Conservation (phyloP, 768 basidiomycete genomes). For the Trametes maxima region DNA sequence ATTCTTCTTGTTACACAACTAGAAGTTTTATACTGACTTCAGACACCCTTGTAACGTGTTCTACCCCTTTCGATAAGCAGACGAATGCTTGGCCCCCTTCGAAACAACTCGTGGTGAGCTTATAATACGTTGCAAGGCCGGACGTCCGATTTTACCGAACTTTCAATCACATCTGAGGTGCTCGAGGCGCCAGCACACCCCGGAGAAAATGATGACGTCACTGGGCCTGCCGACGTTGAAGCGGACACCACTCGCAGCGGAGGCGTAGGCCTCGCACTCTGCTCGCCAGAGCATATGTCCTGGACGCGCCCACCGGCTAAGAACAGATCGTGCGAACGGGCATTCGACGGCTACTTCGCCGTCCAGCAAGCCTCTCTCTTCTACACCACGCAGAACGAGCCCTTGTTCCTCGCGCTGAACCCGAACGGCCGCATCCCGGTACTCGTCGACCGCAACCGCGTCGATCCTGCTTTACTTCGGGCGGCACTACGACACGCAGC, state of each 20-base stretch:
- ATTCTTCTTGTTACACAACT: too few relatives aligned
- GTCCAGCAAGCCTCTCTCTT: slow-evolving; percentile 24
- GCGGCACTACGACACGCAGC: slow-evolving; percentile 75
- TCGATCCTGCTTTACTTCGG: slow-evolving; percentile 75
- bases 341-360: slow-evolving; percentile 19
- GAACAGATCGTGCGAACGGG: not conserved
- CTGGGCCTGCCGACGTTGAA: not conserved
- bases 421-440: slow-evolving; percentile 77
- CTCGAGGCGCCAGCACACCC: too few relatives aligned
- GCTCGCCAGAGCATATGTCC: not conserved
- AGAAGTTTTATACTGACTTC: too few relatives aligned
- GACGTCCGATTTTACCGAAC: too few relatives aligned
- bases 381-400: slow-evolving; percentile 64
- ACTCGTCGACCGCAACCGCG: slow-evolving; percentile 64
- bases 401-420: slow-evolving; percentile 74
- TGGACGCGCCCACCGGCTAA: not conserved
- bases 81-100: too few relatives aligned
- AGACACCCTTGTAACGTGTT: too few relatives aligned
- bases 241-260: too few relatives aligned
- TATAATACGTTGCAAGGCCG: too few relatives aligned
- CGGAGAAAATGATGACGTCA: not conserved
- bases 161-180: too few relatives aligned
- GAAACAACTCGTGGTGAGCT: too few relatives aligned
- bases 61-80: too few relatives aligned
- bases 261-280: not conserved